Evolutionary conservation across 345 rosid genomes (phyloP), one percentile per base, ranked within the genome.

Genomic region (Leavenworthia alabamica): DNA sequence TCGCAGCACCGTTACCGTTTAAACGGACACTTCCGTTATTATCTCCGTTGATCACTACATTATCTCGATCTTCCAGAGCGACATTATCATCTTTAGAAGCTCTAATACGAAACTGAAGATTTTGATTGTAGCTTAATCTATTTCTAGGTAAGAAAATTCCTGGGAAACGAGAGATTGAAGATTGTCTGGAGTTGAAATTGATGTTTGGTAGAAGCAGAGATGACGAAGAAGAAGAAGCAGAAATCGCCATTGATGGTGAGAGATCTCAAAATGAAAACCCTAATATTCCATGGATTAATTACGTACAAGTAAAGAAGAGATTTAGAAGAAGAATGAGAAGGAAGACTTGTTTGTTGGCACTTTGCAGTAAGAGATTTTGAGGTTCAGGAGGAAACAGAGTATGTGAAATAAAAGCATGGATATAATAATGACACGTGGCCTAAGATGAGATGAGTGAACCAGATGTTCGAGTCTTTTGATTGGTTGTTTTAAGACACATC

Each of bases 351-450:
- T 17, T 44, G 33, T 45, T 13, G 49, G 46, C 61, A 24, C 39
- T 68, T 8, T 24, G 66, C 73, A 44, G 29, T 19, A 63, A 62
- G 66, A 66, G 66, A 10, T 11, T 49, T 31, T 12, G 47, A 43
- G 73, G 55, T 22, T 58, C 27, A 42, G 23, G 36, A 50, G 22
- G 66, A 51, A 32, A 10, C 48, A 46, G 47, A 43, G 54, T 5
- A 1, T 4, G 28, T 6, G 1, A 22, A 65, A 64, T 50, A 69
- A 76, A 70, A 71, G 78, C 72, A 84, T 89, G 97, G 96, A 76
- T 51, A 45, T 27, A 65, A 54, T 47, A 50, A 52, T 3, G 80
- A 86, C 91, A 82, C 94, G 88, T 89, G 89, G 83, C 81, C 11
- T 1, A 4, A 8, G 52, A 44, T 56, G 28, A 22, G 74, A 73